Evolutionary conservation across 1,139 yeast species (phyloP), one percentile per base, ranked within the genome.

Genomic region (Kodamaea arcana): DNA sequence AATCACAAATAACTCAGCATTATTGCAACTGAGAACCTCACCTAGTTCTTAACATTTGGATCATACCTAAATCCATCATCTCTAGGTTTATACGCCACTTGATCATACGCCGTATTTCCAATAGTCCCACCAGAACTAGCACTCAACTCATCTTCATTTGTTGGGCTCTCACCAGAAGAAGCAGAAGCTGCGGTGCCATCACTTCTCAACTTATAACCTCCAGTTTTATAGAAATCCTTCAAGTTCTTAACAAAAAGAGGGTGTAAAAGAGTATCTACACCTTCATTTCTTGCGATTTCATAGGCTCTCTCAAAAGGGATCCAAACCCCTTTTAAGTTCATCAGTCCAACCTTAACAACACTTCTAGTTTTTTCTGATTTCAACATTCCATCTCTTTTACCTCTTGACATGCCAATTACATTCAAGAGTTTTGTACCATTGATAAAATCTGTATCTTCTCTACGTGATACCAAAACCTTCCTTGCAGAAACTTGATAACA

Each of bases 291-390:
- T 1, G 80, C 80, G 37, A 75, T 60, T 42, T 73, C 77, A 27
- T 56, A 54, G 0, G 80, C 80, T 24, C 79, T 48, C 16, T 71
- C 75, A 47, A 69, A 71, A 0, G 80, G 80, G 14, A 75, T 65
- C 80, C 80, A 75, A 1, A 75, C 78, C 0, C 73, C 80, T 44
- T 75, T 75, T 43, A 75, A 56, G 44, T 69, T 69, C 77, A 75
- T 75, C 2, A 73, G 61, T 0, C 80, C 80, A 8, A 65, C 63
- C 43, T 72, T 72, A 13, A 75, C 72, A 0, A 75, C 80, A 16
- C 49, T 55, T 24, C 73, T 58, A 3, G 52, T 49, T 41, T 61
- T 65, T 42, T 75, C 80, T 3, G 70, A 55, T 42, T 75, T 75
- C 30, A 75, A 60, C 16, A 75, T 71, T 8, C 80, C 80, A 46